A percentile compares a stretch with the other conserved stretches of the same genome.
phyloP scores from a whole-genome alignment of 495 filamentous ascomycete genomes.

The Lophium mytilinum region DNA sequence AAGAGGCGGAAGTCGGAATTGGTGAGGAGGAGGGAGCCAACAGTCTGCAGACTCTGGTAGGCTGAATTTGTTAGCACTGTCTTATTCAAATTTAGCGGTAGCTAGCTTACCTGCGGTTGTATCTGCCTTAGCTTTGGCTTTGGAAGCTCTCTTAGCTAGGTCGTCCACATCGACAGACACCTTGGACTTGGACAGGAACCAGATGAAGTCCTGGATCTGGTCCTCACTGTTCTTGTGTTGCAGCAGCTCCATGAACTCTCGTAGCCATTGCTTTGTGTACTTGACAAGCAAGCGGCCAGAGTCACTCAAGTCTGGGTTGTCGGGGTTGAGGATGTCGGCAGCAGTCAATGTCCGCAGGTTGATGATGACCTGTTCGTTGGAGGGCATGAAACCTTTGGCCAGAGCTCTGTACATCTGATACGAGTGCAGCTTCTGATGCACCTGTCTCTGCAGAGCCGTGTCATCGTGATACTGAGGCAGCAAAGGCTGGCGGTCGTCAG shows the following conservation, averaged over 20 bases:
- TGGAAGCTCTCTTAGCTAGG: conserved; percentile 52
- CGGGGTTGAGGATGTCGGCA: conserved; percentile 68
- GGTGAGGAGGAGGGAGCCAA: conserved; percentile 73
- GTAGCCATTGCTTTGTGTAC: conserved; percentile 62
- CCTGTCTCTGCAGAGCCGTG: conserved; percentile 62
- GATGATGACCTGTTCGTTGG: conserved; percentile 72
- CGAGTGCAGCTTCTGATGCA: conserved; percentile 81
- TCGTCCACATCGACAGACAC: conserved; percentile 61
- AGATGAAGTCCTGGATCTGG: conserved; percentile 84
- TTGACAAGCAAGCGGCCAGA: conserved; percentile 66
- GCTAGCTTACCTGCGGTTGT: conserved; percentile 57
- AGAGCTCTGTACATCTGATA: conserved; percentile 88
- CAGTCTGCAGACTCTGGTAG: conserved; percentile 74
- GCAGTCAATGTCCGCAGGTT: conserved; percentile 76
- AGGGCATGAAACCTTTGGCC: conserved; percentile 82
- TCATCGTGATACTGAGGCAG: conserved; percentile 80
- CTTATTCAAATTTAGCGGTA: background rate
- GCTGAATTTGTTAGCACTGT: conserved; percentile 39
- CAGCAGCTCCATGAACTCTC: conserved; percentile 66
- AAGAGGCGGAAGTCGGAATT: conserved; percentile 88
- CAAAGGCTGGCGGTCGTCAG: conserved; percentile 58
- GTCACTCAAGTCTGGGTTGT: conserved; percentile 66
- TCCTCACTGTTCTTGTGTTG: conserved; percentile 76
- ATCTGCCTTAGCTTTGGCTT: conserved; percentile 65
- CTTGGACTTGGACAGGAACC: conserved; percentile 67